Conservation (phyloP, 345 rosid genomes). For the Euphorbia lathyris region DNA sequence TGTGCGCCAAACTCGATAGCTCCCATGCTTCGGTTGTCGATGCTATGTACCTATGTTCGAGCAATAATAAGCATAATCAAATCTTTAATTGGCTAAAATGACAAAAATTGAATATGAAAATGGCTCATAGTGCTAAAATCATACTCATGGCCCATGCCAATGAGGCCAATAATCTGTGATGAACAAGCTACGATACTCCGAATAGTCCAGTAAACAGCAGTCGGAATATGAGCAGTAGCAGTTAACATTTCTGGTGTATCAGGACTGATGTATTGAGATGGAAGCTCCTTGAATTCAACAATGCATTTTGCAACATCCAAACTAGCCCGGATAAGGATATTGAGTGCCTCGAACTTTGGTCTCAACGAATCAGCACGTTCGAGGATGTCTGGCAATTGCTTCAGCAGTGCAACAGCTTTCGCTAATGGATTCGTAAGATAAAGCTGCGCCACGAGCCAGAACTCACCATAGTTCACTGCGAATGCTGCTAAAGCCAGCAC, state of each 20-base stretch:
- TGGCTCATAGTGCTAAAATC: not conserved
- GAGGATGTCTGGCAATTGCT: constrained; percentile 26
- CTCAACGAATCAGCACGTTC: constrained; percentile 22
- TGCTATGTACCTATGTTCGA: constrained; percentile 30
- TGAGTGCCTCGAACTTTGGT: constrained; percentile 36
- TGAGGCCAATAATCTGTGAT: constrained; percentile 36
- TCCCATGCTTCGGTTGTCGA: constrained; percentile 65
- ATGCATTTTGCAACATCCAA: constrained; percentile 57
- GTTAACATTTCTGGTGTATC: constrained; percentile 33
- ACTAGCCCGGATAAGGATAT: constrained; percentile 39
- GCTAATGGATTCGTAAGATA: constrained; percentile 26
- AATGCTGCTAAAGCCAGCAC: constrained; percentile 27
- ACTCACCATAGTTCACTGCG: constrained; percentile 28
- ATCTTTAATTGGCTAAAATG: not conserved
- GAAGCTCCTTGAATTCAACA: constrained; percentile 41
- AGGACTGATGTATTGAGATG: constrained; percentile 38
- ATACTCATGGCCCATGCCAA: constrained; percentile 46
- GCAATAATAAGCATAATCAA: not conserved
- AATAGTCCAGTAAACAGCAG: constrained; percentile 52
- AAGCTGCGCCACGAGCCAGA: constrained; percentile 21
- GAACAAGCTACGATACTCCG: constrained; percentile 49
- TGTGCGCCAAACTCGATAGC: constrained; percentile 57
- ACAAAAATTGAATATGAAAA: not conserved
- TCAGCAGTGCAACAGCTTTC: constrained; percentile 19
- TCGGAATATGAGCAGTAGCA: constrained; percentile 46